Base-by-base conservation (phyloP, 208 protist species). In the Crithidia brevicula region DNA sequence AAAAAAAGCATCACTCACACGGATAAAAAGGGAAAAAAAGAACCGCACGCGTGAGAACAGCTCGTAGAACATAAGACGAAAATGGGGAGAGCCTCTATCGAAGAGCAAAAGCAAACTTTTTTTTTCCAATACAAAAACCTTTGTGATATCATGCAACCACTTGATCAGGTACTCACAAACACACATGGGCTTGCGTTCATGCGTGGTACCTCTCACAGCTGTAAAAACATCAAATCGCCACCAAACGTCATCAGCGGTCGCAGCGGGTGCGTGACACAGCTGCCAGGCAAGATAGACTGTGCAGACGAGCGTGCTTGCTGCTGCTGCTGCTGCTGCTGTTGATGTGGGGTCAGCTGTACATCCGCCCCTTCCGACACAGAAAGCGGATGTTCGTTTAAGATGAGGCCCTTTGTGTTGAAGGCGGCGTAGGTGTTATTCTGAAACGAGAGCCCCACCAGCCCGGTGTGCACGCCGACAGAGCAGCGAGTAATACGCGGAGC, bases 341-440 rank as follows among this genome's bases (percentile, higher is more conserved):
- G 76, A 42, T 52, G 58, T 51, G 57, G 57, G 16, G 47, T 57
- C 47, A 40, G 22, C 51, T 66, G 57, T 47, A 69, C 20, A 2
- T 68, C 60, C 47, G 77, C 67, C 13, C 62, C 59, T 33, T 59
- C 63, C 42, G 70, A 68, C 42, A 93, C 80, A 7, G 75, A 57
- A 38, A 86, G 54, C 11, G 84, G 79, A 36, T 68, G 66, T 22
- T 88, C 79, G 34, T 84, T 77, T 27, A 96, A 66, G 33, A 86
- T 72, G 6, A 77, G 65, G 10, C 84, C 86, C 27, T 84, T 82
- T 23, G 76, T 75, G 73, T 93, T 93, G 67, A 87, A 85, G 15
- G 83, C 87, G 22, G 69, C 83, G 75, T 92, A 96, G 23, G 71
- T 92, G 74, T 80, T 81, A 63, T 94, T 87, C 36, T 73, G 81